Evolutionary conservation across 768 basidiomycete species (phyloP), one percentile per base, ranked within the genome.

Genomic region (Paxillus ammoniavirescens): DNA sequence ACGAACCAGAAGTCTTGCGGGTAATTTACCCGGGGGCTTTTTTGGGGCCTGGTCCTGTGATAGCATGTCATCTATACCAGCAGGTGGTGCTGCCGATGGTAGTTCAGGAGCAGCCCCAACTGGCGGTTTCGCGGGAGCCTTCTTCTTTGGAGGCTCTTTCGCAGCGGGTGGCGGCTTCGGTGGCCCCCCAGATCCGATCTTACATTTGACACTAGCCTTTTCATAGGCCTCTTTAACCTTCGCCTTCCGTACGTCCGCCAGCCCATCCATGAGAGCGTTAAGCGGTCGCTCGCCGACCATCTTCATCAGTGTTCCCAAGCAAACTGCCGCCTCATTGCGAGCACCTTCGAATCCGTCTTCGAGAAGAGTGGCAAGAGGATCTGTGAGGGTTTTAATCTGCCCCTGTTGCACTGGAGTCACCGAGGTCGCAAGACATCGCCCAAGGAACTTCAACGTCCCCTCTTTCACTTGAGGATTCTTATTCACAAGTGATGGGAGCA

Each of bases 381-480:
- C 93, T 2, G 91, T 82, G 21, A 97, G 71, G 1, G 85, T 78
- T 62, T 97, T 94, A 57, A 98, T 76, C 64, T 95, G 92, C 1
- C 81, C 73, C 21, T 83, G 81, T 40, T 81, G 80, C 10, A 97
- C 81, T 1, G 93, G 83, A 3, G 77, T 73, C 8, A 81, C 79
- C 2, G 93, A 91, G 1, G 78, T 79, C 2, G 83, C 74, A 44
- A 99, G 81, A 63, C 83, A 89, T 47, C 96, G 82, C 17, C 80
- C 82, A 26, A 98, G 75, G 63, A 96, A 97, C 63, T 91, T 91
- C 59, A 96, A 73, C 0, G 93, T 87, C 6, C 92, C 90, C 71
- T 96, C 93, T 64, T 97, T 96, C 30, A 97, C 91, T 71, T 97
- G 94, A 1, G 97, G 97, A 64, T 98, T 99, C 75, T 98, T 99